Percentiles rank a stretch among this genome's conserved stretches.
These are phyloP conservation scores for Zygosaccharomyces gambellarensis DNA, from an alignment of 805 yeast genomes.

Conservation along the genomic window DNA sequence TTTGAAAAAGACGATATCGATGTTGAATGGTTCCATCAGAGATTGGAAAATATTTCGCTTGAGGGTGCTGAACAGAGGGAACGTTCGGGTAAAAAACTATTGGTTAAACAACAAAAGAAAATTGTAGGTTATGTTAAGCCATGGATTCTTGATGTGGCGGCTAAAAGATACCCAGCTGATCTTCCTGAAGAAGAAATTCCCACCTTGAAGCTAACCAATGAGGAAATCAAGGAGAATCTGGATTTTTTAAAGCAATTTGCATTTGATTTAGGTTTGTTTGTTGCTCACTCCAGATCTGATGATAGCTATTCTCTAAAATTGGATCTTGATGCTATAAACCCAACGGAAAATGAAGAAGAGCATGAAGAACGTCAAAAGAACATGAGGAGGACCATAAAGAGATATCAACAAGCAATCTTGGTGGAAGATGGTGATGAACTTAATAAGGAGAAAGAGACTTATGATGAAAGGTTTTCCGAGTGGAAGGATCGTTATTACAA, in stretches of 20 bases:
- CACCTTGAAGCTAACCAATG: constrained; percentile 40
- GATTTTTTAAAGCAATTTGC: constrained; percentile 62
- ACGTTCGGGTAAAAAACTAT: constrained; percentile 57
- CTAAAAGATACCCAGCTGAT: constrained; percentile 31
- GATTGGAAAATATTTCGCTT: constrained; percentile 71
- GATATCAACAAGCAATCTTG: constrained; percentile 55
- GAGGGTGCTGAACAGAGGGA: constrained; percentile 67
- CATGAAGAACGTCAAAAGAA: constrained; percentile 48
- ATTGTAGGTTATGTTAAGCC: constrained; percentile 54
- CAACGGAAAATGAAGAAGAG: constrained; percentile 63
- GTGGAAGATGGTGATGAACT: constrained; percentile 54
- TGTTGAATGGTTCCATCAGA: constrained; percentile 86
- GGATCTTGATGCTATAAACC: constrained; percentile 71
- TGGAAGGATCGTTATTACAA: constrained; percentile 89
- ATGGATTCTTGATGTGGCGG: constrained; percentile 40
- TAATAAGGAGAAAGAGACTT: constrained; percentile 52
- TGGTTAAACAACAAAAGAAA: constrained; percentile 70
- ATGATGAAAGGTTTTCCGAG: constrained; percentile 63
- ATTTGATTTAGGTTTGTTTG: constrained; percentile 58
- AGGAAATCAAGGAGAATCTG: constrained; percentile 39
- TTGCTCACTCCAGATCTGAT: constrained; percentile 57
- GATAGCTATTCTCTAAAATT: constrained; percentile 54
- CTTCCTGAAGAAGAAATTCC: constrained; percentile 47
- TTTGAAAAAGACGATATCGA: constrained; percentile 82
- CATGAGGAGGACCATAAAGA: constrained; percentile 52